Evolutionary conservation across 192 early-diverging fungal genomes (phyloP), one percentile per base, ranked within the genome.

Genomic region (Backusella australiensis): DNA sequence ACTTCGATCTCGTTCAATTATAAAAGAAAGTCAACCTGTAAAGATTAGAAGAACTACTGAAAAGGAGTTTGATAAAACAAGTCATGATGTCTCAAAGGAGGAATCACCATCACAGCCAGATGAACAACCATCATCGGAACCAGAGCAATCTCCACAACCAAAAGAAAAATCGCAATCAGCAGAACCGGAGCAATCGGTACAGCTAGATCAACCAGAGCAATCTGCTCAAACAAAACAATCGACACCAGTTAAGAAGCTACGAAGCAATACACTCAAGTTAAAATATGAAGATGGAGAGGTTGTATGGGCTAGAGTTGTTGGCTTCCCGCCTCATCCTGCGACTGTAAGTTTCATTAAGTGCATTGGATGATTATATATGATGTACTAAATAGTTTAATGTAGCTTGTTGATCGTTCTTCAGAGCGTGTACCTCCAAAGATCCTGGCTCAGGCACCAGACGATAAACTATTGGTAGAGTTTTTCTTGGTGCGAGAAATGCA

Each of bases 241-340:
- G 15, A 4, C 42, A 21, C 14, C 21, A 0, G 26, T 15, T 26
- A 63, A 63, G 26, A 63, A 63, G 23, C 12, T 63, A 63, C 67
- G 67, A 69, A 69, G 67, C 15, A 39, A 69, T 23, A 34, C 42
- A 26, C 71, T 26, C n/a, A 69, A 69, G 9, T n/a, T 69, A 38
- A 69, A 41, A 8, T 75, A 44, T 56, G 72, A 78, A 49, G 65
- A 75, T 71, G 76, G 73, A 3, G 53, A 78, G 39, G 53, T 89
- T 38, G 88, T 89, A 1, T 89, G 88, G 88, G 88, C 88, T 14
- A 84, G 82, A 49, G 85, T 89, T 63, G 72, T 74, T 66, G 85
- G 88, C 7, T 89, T 85, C 69, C 88, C 88, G n/a, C 79, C 80
- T 53, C 85, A 87, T 67, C 88, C 88, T 52, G 86, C 84, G 52